Evolutionary conservation across 192 early-diverging fungal species (phyloP).

Genomic region (Coemansia sp.): DNA sequence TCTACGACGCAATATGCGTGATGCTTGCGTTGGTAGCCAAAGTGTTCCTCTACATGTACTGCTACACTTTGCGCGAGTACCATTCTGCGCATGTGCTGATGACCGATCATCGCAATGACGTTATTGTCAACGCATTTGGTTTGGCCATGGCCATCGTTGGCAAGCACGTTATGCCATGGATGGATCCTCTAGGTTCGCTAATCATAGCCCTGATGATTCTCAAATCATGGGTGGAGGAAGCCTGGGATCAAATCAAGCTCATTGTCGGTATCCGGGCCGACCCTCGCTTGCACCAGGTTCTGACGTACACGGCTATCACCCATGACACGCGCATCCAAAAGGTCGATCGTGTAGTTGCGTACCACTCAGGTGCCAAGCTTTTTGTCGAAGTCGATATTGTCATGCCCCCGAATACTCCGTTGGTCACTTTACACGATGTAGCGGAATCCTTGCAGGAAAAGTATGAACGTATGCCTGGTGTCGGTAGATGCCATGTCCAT

Average conservation of each 20-base stretch:
- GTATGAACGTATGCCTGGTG: constrained; percentile 78
- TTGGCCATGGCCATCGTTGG: constrained; percentile 65
- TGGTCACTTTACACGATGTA: constrained; percentile 88
- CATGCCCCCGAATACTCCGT: constrained; percentile 76
- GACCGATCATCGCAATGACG: constrained; percentile 74
- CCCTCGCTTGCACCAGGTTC: constrained; percentile 70
- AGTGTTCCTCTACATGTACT: constrained; percentile 66
- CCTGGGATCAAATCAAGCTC: constrained; percentile 72
- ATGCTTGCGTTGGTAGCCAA: constrained; percentile 63
- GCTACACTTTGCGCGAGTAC: constrained; percentile 59
- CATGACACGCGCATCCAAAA: constrained; percentile 67
- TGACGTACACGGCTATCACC: constrained; percentile 85
- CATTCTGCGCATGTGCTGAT: constrained; percentile 63
- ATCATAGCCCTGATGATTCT: constrained; percentile 69
- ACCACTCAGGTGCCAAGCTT: constrained; percentile 83
- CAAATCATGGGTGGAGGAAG: constrained; percentile 65
- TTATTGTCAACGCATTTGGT: constrained; percentile 71
- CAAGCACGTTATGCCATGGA: constrained; percentile 61
- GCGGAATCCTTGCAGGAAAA: constrained; percentile 87
- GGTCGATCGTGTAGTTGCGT: constrained; percentile 81
- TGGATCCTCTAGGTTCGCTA: constrained; percentile 73
- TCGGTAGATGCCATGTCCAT: constrained; percentile 94
- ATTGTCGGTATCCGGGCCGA: constrained; percentile 84
- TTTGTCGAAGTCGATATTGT: constrained; percentile 98
- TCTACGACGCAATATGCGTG: constrained; percentile 58